These are phyloP conservation scores for Lentinula sp. DNA, from an alignment of 768 basidiomycete genomes.

Conservation along the genomic window DNA sequence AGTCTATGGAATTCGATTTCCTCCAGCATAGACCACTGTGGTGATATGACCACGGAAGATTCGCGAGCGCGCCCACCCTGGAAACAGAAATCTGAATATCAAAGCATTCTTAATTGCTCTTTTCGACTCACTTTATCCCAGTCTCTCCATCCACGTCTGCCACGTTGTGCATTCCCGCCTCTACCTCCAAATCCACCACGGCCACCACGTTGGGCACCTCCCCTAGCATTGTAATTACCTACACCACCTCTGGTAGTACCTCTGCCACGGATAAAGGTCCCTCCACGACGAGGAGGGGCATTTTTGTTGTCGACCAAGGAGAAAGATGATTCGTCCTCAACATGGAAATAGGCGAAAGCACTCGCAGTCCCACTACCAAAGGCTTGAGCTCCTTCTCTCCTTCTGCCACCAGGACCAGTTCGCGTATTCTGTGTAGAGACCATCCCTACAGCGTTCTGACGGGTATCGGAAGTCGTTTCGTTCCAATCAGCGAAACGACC, in stretches of 20 bases:
- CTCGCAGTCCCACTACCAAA: slow-evolving; percentile 88
- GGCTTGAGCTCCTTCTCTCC: slow-evolving; percentile 74
- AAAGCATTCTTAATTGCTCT: neutral
- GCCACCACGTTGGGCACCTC: slow-evolving; percentile 37
- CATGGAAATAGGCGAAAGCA: slow-evolving; percentile 96
- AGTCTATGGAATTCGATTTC: slow-evolving; percentile 96
- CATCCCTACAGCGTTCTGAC: slow-evolving; percentile 47
- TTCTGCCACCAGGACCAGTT: slow-evolving; percentile 47
- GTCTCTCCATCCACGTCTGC: slow-evolving; percentile 81
- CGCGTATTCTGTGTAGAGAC: slow-evolving; percentile 43
- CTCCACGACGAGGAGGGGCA: slow-evolving; percentile 65
- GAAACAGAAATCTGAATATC: slow-evolving; percentile 4
- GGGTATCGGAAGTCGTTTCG: slow-evolving; percentile 61
- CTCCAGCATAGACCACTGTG: slow-evolving; percentile 92
- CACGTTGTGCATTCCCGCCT: slow-evolving; percentile 38
- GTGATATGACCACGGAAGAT: slow-evolving; percentile 87
- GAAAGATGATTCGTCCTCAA: slow-evolving; percentile 96
- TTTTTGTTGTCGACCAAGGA: slow-evolving; percentile 91
- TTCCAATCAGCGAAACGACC: slow-evolving; percentile 99
- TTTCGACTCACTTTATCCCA: slow-evolving; percentile 77
- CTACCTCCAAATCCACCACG: slow-evolving; percentile 40
- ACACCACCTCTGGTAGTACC: slow-evolving; percentile 43
- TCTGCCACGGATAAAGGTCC: slow-evolving; percentile 51
- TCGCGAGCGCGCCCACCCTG: slow-evolving; percentile 83
- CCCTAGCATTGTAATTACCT: slow-evolving; percentile 33